A percentile compares a stretch with the other conserved stretches of the same genome.
Conservation (phyloP, 768 basidiomycete species). For the Lactarius trivialis region DNA sequence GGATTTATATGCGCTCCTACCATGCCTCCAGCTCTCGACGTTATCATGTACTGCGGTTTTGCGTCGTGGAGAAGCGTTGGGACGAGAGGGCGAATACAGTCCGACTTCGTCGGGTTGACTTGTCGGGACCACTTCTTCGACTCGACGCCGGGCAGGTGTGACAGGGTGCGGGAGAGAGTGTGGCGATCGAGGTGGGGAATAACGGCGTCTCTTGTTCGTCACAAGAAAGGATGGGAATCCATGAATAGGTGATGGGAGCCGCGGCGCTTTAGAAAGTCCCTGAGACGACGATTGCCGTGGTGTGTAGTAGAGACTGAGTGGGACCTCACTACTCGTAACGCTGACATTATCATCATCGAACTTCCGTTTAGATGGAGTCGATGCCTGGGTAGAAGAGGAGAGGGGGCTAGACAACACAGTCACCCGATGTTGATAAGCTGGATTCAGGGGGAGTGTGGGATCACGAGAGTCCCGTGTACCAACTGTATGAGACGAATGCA, state of each 20-base stretch:
- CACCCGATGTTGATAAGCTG: not conserved
- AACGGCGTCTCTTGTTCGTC: slow-evolving; percentile 4
- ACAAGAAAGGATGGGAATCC: not conserved
- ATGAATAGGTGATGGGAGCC: not conserved
- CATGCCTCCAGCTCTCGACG: slow-evolving; percentile 19
- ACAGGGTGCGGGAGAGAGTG: not conserved
- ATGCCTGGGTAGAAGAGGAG: not conserved
- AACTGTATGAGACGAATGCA: not conserved
- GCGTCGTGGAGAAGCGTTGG: not conserved
- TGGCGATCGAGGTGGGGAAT: not conserved
- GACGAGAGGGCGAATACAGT: slow-evolving; percentile 11
- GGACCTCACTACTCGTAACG: slow-evolving; percentile 10
- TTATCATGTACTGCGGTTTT: slow-evolving; percentile 1
- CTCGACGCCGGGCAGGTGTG: slow-evolving; percentile 4
- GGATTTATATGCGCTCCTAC: slow-evolving; percentile 8
- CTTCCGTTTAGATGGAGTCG: slow-evolving; percentile 16
- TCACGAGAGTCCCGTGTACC: not conserved
- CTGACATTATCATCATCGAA: slow-evolving; percentile 4
- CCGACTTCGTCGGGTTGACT: slow-evolving; percentile 18
- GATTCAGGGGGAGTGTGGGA: not conserved
- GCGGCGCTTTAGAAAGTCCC: not conserved
- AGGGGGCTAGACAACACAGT: not conserved
- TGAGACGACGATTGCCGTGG: slow-evolving; percentile 3
- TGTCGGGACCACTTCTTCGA: slow-evolving; percentile 12
- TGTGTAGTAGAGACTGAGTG: slow-evolving; percentile 20